Conservation (phyloP, 306 rosid species). For the Dalbergia cochinchinensis region DNA sequence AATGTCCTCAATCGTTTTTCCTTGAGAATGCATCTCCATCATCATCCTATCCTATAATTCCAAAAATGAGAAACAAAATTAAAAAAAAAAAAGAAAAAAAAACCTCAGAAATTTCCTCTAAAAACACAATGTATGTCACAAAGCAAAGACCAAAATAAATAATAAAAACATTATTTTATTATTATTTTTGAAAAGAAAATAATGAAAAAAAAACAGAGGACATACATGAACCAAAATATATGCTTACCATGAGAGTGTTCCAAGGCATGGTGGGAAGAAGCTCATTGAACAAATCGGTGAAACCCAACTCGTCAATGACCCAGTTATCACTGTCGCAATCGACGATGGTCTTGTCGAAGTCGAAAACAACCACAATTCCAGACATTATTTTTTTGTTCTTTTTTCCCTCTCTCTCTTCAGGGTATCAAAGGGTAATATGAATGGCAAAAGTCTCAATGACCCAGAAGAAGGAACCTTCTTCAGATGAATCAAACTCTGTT, state of each 20-base stretch:
- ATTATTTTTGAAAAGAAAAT: background rate
- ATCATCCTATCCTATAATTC: slow-evolving; percentile 72
- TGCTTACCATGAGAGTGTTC: slow-evolving; percentile 82
- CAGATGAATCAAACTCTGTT: background rate
- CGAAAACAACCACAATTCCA: slow-evolving; percentile 67
- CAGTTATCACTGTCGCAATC: slow-evolving; percentile 85
- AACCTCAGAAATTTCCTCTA: background rate
- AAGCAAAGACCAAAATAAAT: background rate
- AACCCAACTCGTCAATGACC: slow-evolving; percentile 77
- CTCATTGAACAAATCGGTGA: slow-evolving; percentile 68
- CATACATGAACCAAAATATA: background rate
- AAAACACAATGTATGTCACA: background rate
- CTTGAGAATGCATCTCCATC: slow-evolving; percentile 71
- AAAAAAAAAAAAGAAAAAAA: background rate
- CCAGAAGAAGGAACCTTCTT: background rate
- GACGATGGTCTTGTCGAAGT: slow-evolving; percentile 84
- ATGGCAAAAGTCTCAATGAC: background rate
- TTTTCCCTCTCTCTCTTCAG: no score
- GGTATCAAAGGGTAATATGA: background rate
- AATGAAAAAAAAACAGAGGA: background rate
- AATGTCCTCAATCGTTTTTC: slow-evolving; percentile 64
- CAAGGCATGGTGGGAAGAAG: slow-evolving; percentile 88
- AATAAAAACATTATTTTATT: no score
- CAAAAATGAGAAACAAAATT: background rate
- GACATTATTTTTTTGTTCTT: slow-evolving; percentile 52